Percentiles rank a stretch among this genome's conserved stretches.
phyloP scores from a whole-genome alignment of 2,329 filamentous ascomycete genomes.

The Xylariaceae sp. region DNA sequence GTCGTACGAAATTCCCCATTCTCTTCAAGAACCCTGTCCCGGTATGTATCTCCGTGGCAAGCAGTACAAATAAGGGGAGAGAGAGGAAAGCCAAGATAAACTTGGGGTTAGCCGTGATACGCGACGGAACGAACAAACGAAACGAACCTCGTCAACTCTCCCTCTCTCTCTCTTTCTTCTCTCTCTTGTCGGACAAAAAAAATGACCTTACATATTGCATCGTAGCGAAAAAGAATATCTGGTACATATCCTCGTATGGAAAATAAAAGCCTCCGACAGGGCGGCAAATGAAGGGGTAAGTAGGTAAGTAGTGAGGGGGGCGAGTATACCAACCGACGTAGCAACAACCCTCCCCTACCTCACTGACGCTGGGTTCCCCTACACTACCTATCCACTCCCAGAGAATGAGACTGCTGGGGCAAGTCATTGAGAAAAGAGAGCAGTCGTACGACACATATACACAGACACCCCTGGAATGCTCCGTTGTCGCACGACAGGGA shows the following conservation, averaged over 20 bases:
- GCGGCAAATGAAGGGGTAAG: slow-evolving; percentile 9
- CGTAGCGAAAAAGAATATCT: not conserved
- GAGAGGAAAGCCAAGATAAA: slow-evolving; percentile 1
- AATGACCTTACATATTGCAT: not conserved
- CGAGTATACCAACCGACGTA: not conserved
- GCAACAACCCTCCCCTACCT: not conserved
- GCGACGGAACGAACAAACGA: slow-evolving; percentile 2
- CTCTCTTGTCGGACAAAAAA: slow-evolving; percentile 5
- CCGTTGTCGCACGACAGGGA: no score
- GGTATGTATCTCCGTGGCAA: not conserved
- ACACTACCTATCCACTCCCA: slow-evolving; percentile 1
- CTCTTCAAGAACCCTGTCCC: slow-evolving; percentile 3
- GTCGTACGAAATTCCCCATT: slow-evolving; percentile 3
- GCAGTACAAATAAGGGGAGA: not conserved
- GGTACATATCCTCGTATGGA: not conserved
- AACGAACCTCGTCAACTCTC: no score
- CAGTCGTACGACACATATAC: no score
- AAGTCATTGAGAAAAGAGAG: no score
- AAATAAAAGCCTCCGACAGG: slow-evolving; percentile 5
- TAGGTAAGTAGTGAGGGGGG: no score
- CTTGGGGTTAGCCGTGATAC: slow-evolving; percentile 6
- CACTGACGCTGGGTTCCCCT: slow-evolving; percentile 3
- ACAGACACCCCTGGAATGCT: no score
- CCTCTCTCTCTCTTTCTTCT: slow-evolving; percentile 7
- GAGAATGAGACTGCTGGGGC: not conserved